These are phyloP conservation scores for Botrytis cinerea DNA, from an alignment of 2,329 filamentous ascomycete species.

Conservation along the genomic window DNA sequence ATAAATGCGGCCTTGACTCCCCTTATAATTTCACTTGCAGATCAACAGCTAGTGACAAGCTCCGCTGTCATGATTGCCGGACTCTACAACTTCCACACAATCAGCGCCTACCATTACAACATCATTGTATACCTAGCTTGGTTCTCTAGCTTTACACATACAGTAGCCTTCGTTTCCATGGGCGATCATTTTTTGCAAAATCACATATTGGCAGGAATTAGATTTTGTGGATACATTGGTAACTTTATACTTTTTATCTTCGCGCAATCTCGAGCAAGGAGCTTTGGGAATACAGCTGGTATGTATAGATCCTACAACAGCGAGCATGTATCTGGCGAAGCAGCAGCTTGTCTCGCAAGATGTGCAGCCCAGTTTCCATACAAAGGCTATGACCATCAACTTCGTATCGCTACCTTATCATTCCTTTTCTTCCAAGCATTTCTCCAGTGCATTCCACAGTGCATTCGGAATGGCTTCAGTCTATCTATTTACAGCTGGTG, in stretches of 20 bases:
- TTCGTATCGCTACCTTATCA: background rate
- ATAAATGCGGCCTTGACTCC: background rate
- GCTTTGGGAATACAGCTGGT: constrained; percentile 15
- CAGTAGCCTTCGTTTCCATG: constrained; percentile 6
- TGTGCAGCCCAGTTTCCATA: background rate
- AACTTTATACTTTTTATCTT: constrained; percentile 8
- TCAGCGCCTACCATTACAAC: constrained; percentile 17
- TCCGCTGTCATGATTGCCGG: constrained; percentile 11
- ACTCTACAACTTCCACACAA: background rate
- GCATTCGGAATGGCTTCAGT: background rate
- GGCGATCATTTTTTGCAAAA: constrained; percentile 4
- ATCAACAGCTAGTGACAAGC: constrained; percentile 14
- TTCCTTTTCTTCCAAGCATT: constrained; percentile 15
- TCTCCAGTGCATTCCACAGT: constrained; percentile 13
- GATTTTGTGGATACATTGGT: constrained; percentile 5
- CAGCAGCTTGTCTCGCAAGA: constrained; percentile 7
- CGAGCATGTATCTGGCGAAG: background rate
- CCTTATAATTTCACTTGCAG: constrained; percentile 17
- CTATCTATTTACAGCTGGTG: background rate
- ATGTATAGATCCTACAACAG: background rate
- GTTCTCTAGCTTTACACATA: constrained; percentile 18
- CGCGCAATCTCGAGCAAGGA: constrained; percentile 7
- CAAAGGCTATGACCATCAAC: constrained; percentile 1
- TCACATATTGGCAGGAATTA: background rate
- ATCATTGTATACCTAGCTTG: constrained; percentile 16